Conservation (phyloP, 2,329 filamentous ascomycete species). For the Diaporthe eres region DNA sequence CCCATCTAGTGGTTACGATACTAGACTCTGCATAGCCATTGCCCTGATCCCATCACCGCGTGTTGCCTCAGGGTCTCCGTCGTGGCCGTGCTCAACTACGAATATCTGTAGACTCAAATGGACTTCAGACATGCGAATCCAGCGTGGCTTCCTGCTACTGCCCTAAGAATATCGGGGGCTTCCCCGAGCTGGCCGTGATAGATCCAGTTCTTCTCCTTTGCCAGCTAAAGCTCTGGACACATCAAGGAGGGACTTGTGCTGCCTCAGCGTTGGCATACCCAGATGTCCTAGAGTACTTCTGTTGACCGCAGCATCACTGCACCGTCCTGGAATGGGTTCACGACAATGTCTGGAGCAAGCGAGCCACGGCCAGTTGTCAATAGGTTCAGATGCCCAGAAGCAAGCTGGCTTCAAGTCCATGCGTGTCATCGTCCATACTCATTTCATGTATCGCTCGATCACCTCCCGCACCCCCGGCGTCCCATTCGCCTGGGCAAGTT, state of each 20-base stretch:
- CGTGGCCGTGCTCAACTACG: not conserved
- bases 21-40: not conserved
- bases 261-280: too few species aligned
- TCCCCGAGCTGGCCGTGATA: too few species aligned
- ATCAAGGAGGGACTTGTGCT: not conserved
- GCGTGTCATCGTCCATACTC: too few species aligned
- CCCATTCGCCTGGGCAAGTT: not conserved
- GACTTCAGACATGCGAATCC: not conserved
- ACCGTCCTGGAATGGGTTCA: not conserved
- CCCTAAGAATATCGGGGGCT: too few species aligned
- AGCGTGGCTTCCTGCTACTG: not conserved
- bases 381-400: not conserved
- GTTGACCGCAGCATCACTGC: too few species aligned
- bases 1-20: not conserved
- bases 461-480: too few species aligned
- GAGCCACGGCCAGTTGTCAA: not conserved
- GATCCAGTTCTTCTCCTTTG: too few species aligned
- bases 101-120: not conserved
- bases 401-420: not conserved
- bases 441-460: not conserved
- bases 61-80: not conserved
- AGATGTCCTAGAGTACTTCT: too few species aligned
- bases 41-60: not conserved
- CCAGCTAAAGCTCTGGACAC: not conserved
- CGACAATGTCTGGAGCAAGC: not conserved